Evolutionary conservation across 2,329 filamentous ascomycete genomes (phyloP), one percentile per base, ranked within the genome.

Genomic region (Ceratocystis smalleyi): DNA sequence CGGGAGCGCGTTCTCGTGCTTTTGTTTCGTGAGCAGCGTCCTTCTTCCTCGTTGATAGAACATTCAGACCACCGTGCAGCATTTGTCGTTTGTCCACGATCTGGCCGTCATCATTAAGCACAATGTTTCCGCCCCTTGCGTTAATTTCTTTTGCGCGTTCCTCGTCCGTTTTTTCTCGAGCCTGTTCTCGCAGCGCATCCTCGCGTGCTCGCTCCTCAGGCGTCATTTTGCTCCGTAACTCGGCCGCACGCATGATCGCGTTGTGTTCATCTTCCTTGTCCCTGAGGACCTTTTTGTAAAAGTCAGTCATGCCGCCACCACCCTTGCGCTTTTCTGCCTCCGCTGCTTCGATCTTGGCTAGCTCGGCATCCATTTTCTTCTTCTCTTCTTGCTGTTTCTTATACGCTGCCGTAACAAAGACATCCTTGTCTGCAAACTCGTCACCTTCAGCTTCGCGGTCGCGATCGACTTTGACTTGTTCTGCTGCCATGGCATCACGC

Each of bases 51-150:
- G 51, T 59, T 69, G 80, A 77, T 61, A 80, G 80, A 19, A 94
- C 75, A 69, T 95, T 95, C 62, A 95, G 78, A 30, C 89, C 89
- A 5, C 88, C 86, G 59, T 77, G 80, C 5, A 95, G 80, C 7
- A 94, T 77, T 72, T 94, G 85, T n/a, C 88, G 80, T 77, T 91
- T 92, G 72, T 95, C 89, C 30, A 89, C 86, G 1, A 94, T 85
- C 71, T 91, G 83, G 0, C 89, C 89, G 47, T 94, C 89, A 67
- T 94, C 89, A 70, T 92, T 92, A 69, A 92, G 75, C 6, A 83
- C 81, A 47, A 94, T 81, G 2, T 77, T 76, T 0, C 75, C 84
- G 68, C 77, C 83, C 67, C 78, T 83, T 47, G 82, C 79, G 63
- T 85, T 86, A 62, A 90, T 79, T 70, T 88, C 85, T 59, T 77